A percentile compares a stretch with the other conserved stretches of the same genome.
These are phyloP conservation scores for Kluyveromyces nonfermentans DNA, from an alignment of 805 yeast genomes.

Conservation along the genomic window DNA sequence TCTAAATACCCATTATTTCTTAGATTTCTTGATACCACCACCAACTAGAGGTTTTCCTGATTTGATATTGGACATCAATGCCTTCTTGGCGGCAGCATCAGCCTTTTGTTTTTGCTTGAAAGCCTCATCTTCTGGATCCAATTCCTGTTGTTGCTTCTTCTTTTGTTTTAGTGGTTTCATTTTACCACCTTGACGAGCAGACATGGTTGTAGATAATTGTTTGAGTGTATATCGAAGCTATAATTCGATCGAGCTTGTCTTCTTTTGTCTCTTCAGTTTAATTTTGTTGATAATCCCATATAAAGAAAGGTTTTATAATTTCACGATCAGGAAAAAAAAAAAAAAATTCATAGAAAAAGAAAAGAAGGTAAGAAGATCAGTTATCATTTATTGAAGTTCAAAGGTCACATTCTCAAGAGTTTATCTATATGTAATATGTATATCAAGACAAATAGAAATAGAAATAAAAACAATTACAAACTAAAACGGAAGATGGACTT, in stretches of 20 bases:
- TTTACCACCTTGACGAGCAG: constrained; percentile 97
- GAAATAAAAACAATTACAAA: background rate
- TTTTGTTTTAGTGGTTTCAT: constrained; percentile 72
- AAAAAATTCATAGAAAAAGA: background rate
- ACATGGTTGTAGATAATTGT: constrained; percentile 39
- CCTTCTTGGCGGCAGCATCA: constrained; percentile 88
- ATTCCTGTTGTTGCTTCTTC: constrained; percentile 66
- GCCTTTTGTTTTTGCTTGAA: constrained; percentile 92
- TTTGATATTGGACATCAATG: constrained; percentile 75
- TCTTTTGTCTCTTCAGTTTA: background rate
- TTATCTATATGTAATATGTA: background rate
- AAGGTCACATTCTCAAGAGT: background rate
- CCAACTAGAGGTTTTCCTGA: constrained; percentile 88
- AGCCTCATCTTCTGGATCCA: constrained; percentile 82
- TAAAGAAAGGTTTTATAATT: no score
- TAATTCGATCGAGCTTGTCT: no score
- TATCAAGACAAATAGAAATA: background rate
- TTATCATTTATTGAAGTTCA: no score
- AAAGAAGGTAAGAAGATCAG: background rate
- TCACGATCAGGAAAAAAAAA: background rate
- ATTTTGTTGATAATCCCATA: no score
- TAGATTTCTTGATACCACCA: constrained; percentile 92
- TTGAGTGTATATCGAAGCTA: no score
- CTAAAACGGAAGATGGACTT: constrained; percentile 7
- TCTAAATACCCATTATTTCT: constrained; percentile 29